Conservation (phyloP, 192 early-diverging fungal genomes). For the Linnemannia hyalina region DNA sequence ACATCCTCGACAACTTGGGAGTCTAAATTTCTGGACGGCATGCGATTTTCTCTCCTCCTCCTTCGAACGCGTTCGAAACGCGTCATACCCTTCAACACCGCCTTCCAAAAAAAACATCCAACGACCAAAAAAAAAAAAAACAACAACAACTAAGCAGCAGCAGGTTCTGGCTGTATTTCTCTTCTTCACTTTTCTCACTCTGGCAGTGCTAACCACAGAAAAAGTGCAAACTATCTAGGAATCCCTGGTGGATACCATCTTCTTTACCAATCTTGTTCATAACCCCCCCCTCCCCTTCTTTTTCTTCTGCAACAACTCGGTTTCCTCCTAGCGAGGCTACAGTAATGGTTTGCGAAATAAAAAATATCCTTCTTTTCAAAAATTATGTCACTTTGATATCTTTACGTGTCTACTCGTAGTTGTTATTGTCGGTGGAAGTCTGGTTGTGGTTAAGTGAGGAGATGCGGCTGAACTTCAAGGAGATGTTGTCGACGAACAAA, state of each 20-base stretch:
- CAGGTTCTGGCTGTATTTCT: neutral
- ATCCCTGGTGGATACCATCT: neutral
- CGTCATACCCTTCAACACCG: no score
- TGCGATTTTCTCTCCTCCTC: neutral
- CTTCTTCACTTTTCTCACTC: neutral
- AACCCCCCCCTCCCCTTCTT: neutral
- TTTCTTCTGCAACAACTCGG: neutral
- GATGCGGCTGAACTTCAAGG: no score
- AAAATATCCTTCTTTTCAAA: no score
- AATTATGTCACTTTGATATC: no score
- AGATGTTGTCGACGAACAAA: no score
- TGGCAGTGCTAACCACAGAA: slow-evolving; percentile 4
- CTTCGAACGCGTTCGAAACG: no score
- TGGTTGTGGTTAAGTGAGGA: no score
- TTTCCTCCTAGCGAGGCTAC: no score
- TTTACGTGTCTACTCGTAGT: no score
- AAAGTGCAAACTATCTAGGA: neutral
- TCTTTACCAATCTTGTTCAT: neutral
- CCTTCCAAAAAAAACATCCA: neutral
- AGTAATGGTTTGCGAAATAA: no score
- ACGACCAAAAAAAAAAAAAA: neutral
- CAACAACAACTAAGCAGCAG: neutral
- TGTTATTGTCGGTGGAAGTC: no score
- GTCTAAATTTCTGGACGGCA: neutral
- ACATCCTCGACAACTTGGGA: slow-evolving; percentile 31